Evolutionary conservation across 208 protist species (phyloP).

Genomic region (Wallacemonas sp.): DNA sequence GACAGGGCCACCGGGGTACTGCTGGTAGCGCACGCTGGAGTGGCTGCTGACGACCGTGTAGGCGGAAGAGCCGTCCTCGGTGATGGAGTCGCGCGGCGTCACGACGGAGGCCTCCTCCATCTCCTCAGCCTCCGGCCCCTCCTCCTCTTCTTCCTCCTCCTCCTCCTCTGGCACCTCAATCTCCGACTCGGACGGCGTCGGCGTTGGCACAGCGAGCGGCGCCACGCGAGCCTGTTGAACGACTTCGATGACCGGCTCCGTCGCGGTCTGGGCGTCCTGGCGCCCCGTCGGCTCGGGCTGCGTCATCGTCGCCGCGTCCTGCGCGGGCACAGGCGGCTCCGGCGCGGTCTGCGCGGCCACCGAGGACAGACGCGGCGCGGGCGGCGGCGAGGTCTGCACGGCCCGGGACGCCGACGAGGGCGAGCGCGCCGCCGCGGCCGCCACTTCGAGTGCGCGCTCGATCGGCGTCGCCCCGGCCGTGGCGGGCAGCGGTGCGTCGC

Average conservation of each 20-base stretch:
- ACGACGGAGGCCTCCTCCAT: not conserved
- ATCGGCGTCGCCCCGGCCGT: slow-evolving; percentile 1
- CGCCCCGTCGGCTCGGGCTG: not conserved
- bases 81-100: not conserved
- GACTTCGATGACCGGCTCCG: not conserved
- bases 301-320: slow-evolving; percentile 17
- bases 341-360: not conserved
- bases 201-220: not conserved
- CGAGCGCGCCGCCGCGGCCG: not conserved
- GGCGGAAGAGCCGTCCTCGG: slow-evolving; percentile 1
- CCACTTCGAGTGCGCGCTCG: not conserved
- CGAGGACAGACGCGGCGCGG: not conserved
- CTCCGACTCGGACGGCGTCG: not conserved
- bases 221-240: not conserved
- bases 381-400: slow-evolving; percentile 4
- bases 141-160: not conserved
- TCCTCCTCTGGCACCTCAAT: not conserved
- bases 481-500: slow-evolving; percentile 12
- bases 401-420: not conserved
- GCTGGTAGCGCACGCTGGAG: slow-evolving; percentile 14
- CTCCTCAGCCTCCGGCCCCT: not conserved
- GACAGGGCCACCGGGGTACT: slow-evolving; percentile 7
- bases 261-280: slow-evolving; percentile 6
- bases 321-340: not conserved
- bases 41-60: slow-evolving; percentile 19